Base-by-base conservation (phyloP, 2,329 filamentous ascomycete genomes). In the Fusarium sp. region DNA sequence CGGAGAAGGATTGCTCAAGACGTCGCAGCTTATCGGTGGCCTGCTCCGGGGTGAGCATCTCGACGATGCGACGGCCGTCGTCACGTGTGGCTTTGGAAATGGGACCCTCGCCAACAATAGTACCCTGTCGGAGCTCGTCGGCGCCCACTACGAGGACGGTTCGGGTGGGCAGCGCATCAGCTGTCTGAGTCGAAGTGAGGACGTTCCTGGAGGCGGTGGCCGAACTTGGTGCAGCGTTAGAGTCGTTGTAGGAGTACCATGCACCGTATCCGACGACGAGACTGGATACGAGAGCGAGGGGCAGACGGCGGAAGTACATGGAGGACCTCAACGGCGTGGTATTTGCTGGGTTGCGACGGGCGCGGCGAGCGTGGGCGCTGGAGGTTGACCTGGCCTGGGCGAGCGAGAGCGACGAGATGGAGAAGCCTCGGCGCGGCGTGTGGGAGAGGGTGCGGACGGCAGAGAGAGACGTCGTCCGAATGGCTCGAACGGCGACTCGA, bases 11-110 rank as follows among this genome's bases (percentile, higher is more conserved):
- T 85, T 97, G 92, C 84, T 99, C 95, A 80, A 94, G 94, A 81
- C 93, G 92, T 76, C 97, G 90, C 79, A 99, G 86, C 86, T 96
- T 97, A 79, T 94, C 90, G 15, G 95, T 97, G 27, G 95, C 95
- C 87, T 99, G 95, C 68, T 98, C 96, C 1, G 96, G 94, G 12
- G 94, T 97, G 83, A 99, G 87, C 96, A 99, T 99, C 86, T 98
- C 96, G 69, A 99, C 87, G 37, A 98, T 93, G 80, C 93, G 94
- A 74, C 93, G 90, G 33, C 95, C 95, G 81, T 93, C 93, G 81
- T 95, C 93, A 84, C 95, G 93, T 4, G 93, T 95, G 78, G 94
- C 90, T 85, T 99, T 99, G 54, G 93, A 94, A 69, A 99, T 90
- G 22, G 96, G 95, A 8, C 92, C 93, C 79, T 97, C 94, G 68